Base-by-base conservation (phyloP, 768 basidiomycete genomes). In the Rhizopogon vinicolor region DNA sequence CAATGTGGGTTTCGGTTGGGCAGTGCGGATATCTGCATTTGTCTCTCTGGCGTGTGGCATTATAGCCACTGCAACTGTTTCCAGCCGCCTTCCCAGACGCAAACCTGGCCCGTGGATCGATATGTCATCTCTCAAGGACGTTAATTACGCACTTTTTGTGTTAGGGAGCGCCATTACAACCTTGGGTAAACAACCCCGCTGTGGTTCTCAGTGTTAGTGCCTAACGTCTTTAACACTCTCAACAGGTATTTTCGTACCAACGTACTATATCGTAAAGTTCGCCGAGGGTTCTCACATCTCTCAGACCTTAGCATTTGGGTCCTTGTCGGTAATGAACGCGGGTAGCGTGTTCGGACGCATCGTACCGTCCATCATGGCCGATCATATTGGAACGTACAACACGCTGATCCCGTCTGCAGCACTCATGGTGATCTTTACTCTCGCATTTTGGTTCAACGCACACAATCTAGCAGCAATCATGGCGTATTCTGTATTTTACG, bases 251-350 rank as follows among this genome's bases (percentile, higher is more conserved):
- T 86, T 84, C 68, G 82, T 83, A 41, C 85, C 85, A 12, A 80
- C 78, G 66, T 82, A 84, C 66, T 87, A 82, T 69, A 80, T 87
- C 57, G 78, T 81, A 40, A 75, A 81, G 52, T 84, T 80, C 64
- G 76, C 82, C 8, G 69, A 69, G 42, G 73, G 72, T 77, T 39
- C 62, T 67, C 52, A 56, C 41, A 67, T 78, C 31, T 57, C 72
- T 1, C 52, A 71, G 13, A 52, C 67, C 39, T 67, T 67, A 42
- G 69, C 77, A 0, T 79, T 82, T 70, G 80, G 78, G 61, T 72
- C 82, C 16, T 75, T 85, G 25, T 25, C 84, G 0, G 73, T 81
- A 29, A 74, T 87, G 73, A 87, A 86, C 65, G 82, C 78, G 4
- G 84, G 81, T 12, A 78, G 82, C 7, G 72, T 83, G 28, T 60